These are phyloP conservation scores for rapeseed (Brassica napus) DNA, from an alignment of 345 rosid species.

Conservation along the genomic window DNA sequence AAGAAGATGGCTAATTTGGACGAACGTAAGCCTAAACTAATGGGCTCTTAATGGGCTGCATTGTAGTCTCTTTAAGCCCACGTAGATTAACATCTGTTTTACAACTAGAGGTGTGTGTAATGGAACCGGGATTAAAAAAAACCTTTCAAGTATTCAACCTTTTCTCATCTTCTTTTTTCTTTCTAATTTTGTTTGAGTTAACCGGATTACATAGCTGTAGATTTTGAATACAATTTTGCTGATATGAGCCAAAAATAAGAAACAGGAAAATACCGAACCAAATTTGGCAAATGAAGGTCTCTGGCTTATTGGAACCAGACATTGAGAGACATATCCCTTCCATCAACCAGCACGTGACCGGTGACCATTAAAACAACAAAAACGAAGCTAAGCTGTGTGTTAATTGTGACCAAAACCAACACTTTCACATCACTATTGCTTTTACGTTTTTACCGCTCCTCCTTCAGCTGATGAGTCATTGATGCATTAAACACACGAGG, in stretches of 20 bases:
- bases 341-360: no score
- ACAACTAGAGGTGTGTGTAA: not conserved
- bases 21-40: not conserved
- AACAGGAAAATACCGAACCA: no score
- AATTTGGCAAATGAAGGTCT: no score
- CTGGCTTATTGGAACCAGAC: no score
- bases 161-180: not conserved
- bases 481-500: constrained; percentile 24
- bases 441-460: not conserved
- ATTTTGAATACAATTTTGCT: not conserved
- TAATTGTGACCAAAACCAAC: constrained; percentile 21
- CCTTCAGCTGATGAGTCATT: constrained; percentile 23
- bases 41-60: constrained; percentile 13
- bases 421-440: constrained; percentile 8
- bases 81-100: no score
- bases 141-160: not conserved
- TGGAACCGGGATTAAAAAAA: not conserved
- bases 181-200: not conserved
- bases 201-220: not conserved
- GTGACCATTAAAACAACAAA: no score
- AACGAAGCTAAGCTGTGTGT: not conserved
- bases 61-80: not conserved
- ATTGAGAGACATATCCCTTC: not conserved
- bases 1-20: not conserved
- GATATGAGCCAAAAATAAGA: not conserved